Evolutionary conservation across 2,329 filamentous ascomycete genomes (phyloP).

Genomic region (Arthroderma uncinatum): DNA sequence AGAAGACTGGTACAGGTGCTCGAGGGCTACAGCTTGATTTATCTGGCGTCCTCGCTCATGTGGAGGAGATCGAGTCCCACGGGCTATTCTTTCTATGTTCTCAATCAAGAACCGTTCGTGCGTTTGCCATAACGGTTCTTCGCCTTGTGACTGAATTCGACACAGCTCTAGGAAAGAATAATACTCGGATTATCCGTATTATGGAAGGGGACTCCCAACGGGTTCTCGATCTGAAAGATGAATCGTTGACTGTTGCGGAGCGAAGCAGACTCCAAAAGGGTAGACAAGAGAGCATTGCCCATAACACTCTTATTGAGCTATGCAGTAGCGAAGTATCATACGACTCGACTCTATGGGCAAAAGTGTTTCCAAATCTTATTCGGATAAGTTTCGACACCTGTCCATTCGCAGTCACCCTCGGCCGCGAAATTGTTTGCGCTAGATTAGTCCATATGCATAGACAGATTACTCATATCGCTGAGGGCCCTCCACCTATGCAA

Average conservation of each 20-base stretch:
- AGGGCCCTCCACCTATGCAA: constrained; percentile 29
- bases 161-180: constrained; percentile 67
- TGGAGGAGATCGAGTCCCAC: constrained; percentile 93
- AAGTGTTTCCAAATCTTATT: constrained; percentile 92
- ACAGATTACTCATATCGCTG: constrained; percentile 65
- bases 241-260: constrained; percentile 73
- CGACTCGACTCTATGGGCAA: constrained; percentile 92
- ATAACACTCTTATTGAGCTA: constrained; percentile 80
- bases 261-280: constrained; percentile 84
- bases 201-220: constrained; percentile 79
- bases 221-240: constrained; percentile 85
- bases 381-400: constrained; percentile 83
- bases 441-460: constrained; percentile 88
- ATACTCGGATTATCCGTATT: constrained; percentile 77
- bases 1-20: constrained; percentile 54
- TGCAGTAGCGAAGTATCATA: constrained; percentile 94
- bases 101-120: constrained; percentile 76
- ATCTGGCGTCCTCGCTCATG: constrained; percentile 79
- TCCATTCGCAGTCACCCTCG: constrained; percentile 79
- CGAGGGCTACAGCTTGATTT: constrained; percentile 70
- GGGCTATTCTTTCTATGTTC: constrained; percentile 96
- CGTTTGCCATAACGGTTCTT: constrained; percentile 84
- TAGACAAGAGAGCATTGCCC: constrained; percentile 69
- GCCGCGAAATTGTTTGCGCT: constrained; percentile 83
- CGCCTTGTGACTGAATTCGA: constrained; percentile 92